phyloP scores from a whole-genome alignment of 2,329 filamentous ascomycete genomes.

The Aspergillus fructus region DNA sequence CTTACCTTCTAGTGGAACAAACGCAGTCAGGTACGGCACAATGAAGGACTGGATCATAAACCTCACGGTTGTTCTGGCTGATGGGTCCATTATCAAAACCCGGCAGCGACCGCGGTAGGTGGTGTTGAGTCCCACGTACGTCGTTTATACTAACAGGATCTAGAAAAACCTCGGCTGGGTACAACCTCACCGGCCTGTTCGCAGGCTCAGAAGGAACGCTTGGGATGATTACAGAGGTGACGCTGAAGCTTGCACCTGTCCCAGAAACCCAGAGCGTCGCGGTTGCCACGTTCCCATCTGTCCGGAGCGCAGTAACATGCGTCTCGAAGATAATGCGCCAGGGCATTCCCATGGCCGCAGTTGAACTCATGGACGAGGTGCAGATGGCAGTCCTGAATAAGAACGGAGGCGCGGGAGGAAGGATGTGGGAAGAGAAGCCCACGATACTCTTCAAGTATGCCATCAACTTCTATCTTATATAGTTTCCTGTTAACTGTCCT shows the following conservation, averaged over 20 bases:
- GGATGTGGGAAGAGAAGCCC: constrained; percentile 37
- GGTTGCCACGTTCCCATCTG: constrained; percentile 59
- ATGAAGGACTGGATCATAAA: constrained; percentile 77
- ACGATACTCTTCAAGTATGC: constrained; percentile 48
- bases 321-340: constrained; percentile 65
- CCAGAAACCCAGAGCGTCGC: constrained; percentile 66
- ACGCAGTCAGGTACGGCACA: constrained; percentile 65
- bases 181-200: constrained; percentile 68
- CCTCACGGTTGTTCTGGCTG: constrained; percentile 68
- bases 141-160: too few species aligned
- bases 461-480: constrained; percentile 56
- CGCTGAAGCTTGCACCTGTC: constrained; percentile 65
- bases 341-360: constrained; percentile 66
- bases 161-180: constrained; percentile 66
- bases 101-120: constrained; percentile 55
- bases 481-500: constrained; percentile 49
- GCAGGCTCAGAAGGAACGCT: constrained; percentile 70
- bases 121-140: too few species aligned
- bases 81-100: constrained; percentile 69
- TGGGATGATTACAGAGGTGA: constrained; percentile 69
- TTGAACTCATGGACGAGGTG: constrained; percentile 62
- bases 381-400: constrained; percentile 67
- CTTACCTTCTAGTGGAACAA: constrained; percentile 49
- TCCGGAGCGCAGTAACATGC: constrained; percentile 62
- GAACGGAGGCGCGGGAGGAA: constrained; percentile 59